Conservation (phyloP, 176 grass and related monocot genomes). For the Thinopyrum elongatum region DNA sequence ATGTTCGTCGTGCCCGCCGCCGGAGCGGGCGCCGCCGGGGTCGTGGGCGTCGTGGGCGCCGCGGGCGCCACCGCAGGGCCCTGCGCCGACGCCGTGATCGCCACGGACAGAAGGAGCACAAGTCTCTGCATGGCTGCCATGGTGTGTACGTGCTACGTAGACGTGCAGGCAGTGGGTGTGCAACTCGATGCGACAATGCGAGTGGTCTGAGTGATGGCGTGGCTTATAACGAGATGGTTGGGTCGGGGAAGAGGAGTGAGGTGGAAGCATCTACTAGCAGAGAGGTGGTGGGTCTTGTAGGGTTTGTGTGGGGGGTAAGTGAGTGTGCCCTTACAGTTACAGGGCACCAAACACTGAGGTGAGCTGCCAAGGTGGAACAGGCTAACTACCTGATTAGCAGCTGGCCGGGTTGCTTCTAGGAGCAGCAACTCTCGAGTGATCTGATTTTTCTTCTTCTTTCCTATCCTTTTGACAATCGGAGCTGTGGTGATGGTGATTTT, state of each 20-base stretch:
- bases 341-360: slow-evolving; percentile 44
- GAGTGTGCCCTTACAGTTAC: slow-evolving; percentile 29
- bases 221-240: slow-evolving; percentile 40
- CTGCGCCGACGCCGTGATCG: slow-evolving; percentile 32
- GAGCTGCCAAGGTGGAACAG: slow-evolving; percentile 59
- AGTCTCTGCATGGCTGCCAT: slow-evolving; percentile 40
- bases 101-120: neutral
- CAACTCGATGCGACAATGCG: neutral
- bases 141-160: neutral
- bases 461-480: slow-evolving; percentile 18
- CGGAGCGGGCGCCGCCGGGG: slow-evolving; percentile 16
- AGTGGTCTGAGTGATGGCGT: neutral
- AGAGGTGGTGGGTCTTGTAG: slow-evolving; percentile 28
- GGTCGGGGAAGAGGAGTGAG: slow-evolving; percentile 30
- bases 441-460: neutral
- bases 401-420: slow-evolving; percentile 39
- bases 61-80: slow-evolving; percentile 35
- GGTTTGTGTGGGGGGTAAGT: slow-evolving; percentile 35
- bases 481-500: slow-evolving; percentile 32
- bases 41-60: neutral
- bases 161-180: neutral
- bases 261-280: slow-evolving; percentile 14
- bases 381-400: slow-evolving; percentile 32
- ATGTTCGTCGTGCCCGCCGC: slow-evolving; percentile 66
- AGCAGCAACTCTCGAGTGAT: slow-evolving; percentile 25